Evolutionary conservation across 2,329 filamentous ascomycete species (phyloP).

Genomic region (Neofusicoccum kwambonambiense): DNA sequence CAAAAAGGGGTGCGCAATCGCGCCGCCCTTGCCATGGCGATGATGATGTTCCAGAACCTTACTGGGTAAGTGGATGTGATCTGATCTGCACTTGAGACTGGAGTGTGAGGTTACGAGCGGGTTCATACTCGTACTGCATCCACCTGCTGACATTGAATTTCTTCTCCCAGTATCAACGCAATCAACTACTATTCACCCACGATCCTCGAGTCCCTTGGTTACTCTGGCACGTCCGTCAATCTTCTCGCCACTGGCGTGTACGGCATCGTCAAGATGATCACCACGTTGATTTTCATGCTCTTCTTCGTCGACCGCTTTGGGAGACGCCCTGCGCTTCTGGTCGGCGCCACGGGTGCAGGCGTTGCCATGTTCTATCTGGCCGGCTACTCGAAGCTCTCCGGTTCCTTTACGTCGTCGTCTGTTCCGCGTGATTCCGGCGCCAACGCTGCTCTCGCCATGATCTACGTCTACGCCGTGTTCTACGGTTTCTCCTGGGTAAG

Average conservation of each 20-base stretch:
- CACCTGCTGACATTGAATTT: background rate
- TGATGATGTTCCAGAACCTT: conserved; percentile 70
- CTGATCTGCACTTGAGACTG: too few species aligned
- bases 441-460: conserved; percentile 68
- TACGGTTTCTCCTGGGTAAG: conserved; percentile 54
- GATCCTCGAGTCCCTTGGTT: conserved; percentile 66
- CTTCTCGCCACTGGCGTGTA: conserved; percentile 74
- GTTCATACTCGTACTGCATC: too few species aligned
- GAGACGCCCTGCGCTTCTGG: conserved; percentile 60
- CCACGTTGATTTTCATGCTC: conserved; percentile 63
- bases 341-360: conserved; percentile 63
- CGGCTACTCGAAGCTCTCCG: conserved; percentile 64
- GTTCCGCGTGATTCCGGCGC: conserved; percentile 60
- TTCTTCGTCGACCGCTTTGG: conserved; percentile 71
- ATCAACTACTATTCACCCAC: conserved; percentile 66
- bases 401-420: conserved; percentile 48
- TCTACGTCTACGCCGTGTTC: conserved; percentile 69
- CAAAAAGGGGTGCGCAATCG: conserved; percentile 55
- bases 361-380: conserved; percentile 68
- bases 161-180: conserved; percentile 30
- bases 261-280: conserved; percentile 67
- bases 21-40: conserved; percentile 61
- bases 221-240: conserved; percentile 55
- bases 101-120: too few species aligned
- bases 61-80: conserved; percentile 48